Base-by-base conservation (phyloP, 1,284 basidiomycete genomes). In the Athelia psychrophila region DNA sequence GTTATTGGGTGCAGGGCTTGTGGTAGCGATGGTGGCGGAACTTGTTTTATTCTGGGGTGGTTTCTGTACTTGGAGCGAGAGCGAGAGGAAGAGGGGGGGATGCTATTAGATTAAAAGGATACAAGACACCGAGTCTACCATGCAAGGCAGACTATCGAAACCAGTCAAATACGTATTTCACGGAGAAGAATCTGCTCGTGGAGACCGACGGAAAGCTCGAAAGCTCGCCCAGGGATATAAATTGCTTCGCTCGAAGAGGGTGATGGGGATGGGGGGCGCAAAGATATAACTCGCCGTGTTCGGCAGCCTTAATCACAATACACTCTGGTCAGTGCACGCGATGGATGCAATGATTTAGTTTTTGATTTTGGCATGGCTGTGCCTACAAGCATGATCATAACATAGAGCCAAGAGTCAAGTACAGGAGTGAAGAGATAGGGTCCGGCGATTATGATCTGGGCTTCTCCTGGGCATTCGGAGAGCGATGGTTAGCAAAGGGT, bases 391-490 rank as follows among this genome's bases (percentile, higher is more conserved):
- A 77, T 78, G 71, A 62, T 76, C 72, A 69, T 74, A 73, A 60
- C 67, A 62, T 60, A 66, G 47, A 57, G 51, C 51, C 16, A n/a
- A n/a, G n/a, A n/a, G n/a, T n/a, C n/a, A 51, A 57, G 61, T 30
- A 30, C 27, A 30, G 27, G 51, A 52, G 56, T 59, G 61, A 61
- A 58, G 58, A 46, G 22, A 24, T 46, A 30, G 22, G 22, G 22
- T 16, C 44, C 16, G n/a, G 38, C 19, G 56, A 68, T 86, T 84
- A 94, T 81, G 92, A 93, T 69, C 91, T 81, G 62, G 91, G 92
- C 80, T 94, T 94, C 75, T 94, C 91, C 91, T 93, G 60, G 51
- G 48, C 49, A 42, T 45, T 56, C 58, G 49, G n/a, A n/a, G n/a
- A n/a, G n/a, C n/a, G n/a, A n/a, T n/a, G n/a, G n/a, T n/a, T n/a